phyloP scores from a whole-genome alignment of 2,329 filamentous ascomycete species.

The Pyrenochaeta sp. region DNA sequence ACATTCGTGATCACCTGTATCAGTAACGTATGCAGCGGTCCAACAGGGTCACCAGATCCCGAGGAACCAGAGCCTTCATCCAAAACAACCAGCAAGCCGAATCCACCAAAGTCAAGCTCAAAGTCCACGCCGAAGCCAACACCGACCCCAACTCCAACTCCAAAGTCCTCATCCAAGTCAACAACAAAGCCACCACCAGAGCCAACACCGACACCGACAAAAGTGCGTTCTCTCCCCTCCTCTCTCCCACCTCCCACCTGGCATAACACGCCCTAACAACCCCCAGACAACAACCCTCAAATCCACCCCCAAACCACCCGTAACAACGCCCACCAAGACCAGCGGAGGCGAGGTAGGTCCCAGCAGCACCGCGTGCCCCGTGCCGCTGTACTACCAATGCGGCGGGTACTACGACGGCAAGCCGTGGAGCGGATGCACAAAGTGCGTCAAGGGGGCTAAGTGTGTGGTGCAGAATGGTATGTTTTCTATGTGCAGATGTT shows the following conservation, averaged over 20 bases:
- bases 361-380: constrained; percentile 39
- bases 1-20: constrained; percentile 40
- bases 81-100: constrained; percentile 6
- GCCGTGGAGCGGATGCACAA: constrained; percentile 38
- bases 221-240: constrained; percentile 2
- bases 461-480: constrained; percentile 40
- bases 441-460: constrained; percentile 32
- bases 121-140: constrained; percentile 17
- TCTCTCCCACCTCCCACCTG: not conserved
- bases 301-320: constrained; percentile 13
- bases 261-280: too few relatives aligned
- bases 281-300: constrained; percentile 17
- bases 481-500: constrained; percentile 5
- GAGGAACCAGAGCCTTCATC: constrained; percentile 13
- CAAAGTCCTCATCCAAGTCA: too few relatives aligned
- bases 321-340: constrained; percentile 11
- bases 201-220: constrained; percentile 5
- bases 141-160: not conserved
- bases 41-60: too few relatives aligned
- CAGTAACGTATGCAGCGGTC: constrained; percentile 17
- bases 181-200: constrained; percentile 14
- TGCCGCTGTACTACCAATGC: constrained; percentile 41
- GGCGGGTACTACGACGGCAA: constrained; percentile 33
- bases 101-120: constrained; percentile 10
- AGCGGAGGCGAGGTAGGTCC: constrained; percentile 27